Base-by-base conservation (phyloP, 129 eudicot genomes). In the Centaurea solstitialis region DNA sequence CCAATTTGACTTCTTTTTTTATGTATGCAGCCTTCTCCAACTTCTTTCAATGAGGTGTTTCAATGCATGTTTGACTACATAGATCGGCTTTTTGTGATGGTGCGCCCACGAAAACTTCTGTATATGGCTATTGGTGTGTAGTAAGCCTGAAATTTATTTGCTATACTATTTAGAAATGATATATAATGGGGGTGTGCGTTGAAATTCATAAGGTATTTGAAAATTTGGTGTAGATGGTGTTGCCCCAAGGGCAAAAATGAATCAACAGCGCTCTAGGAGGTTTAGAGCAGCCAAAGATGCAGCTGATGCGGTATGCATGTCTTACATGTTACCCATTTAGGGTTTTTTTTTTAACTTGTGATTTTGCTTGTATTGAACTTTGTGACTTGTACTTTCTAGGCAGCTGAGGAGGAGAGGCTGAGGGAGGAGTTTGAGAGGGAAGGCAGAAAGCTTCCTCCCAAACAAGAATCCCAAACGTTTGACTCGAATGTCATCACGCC, bases 211-310 rank as follows among this genome's bases (percentile, higher is more conserved):
- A 21, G 17, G 53, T 11, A 77, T 79, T 18, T 79, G 75, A 71
- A 64, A 64, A 80, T 53, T 10, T 65, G 39, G 85, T 78, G 76
- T 59, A 96, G 99, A 96, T 89, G 99, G 99, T 81, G 99, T 96
- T 85, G 99, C 99, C 69, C 99, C 99, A 47, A 96, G 99, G 87
- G 98, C 99, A n/a, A 96, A 96, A 85, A 96, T 96, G 99, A 96
- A 96, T 82, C 99, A 96, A 76, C 99, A 96, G 81, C 87, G 98
- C 22, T 96, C 98, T 78, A 93, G 99, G 82, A 97, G 99, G 84
- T 96, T 96, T 81, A 88, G 99, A 82, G 98, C 99, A 75, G 99
- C 98, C 37, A 93, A 96, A 84, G 99, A 93, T 88, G 98, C 99
- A 66, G 93, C 98, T 40, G 99, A 96, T 81, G 95, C 95, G 79